Conservation (phyloP, 2,329 filamentous ascomycete genomes). For the Neonectria faginata region DNA sequence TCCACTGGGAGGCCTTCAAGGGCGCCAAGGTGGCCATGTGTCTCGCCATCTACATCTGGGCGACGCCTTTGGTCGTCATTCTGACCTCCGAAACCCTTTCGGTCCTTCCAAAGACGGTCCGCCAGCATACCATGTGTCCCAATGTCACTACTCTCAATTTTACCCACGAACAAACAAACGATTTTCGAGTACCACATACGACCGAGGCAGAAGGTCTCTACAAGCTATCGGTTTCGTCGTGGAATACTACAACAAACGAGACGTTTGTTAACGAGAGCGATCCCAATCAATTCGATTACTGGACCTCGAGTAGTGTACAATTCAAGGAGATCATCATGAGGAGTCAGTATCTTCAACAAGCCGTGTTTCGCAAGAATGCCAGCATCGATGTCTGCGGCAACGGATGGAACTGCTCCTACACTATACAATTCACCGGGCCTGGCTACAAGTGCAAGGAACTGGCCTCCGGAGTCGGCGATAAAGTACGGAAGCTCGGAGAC, state of each 20-base stretch:
- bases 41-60: constrained; percentile 44
- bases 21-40: constrained; percentile 43
- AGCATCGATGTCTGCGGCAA: constrained; percentile 36
- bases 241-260: constrained; percentile 30
- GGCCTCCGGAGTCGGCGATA: constrained; percentile 22
- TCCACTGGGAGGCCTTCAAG: constrained; percentile 41
- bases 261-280: constrained; percentile 1
- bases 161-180: constrained; percentile 30
- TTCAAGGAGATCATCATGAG: constrained; percentile 32
- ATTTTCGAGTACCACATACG: constrained; percentile 24
- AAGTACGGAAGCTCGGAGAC: constrained; percentile 34
- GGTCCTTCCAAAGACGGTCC: constrained; percentile 27
- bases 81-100: constrained; percentile 42
- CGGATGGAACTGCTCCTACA: constrained; percentile 43
- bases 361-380: constrained; percentile 32
- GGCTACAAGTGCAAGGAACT: constrained; percentile 38
- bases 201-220: constrained; percentile 5
- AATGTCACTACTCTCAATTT: constrained; percentile 43
- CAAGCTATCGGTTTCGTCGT: constrained; percentile 31
- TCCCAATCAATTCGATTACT: constrained; percentile 32
- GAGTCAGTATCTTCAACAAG: constrained; percentile 33
- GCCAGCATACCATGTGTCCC: constrained; percentile 28
- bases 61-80: constrained; percentile 42
- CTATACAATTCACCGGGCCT: constrained; percentile 35
- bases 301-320: constrained; percentile 32